These are phyloP conservation scores for Nigrograna mackinnonii DNA, from an alignment of 2,329 filamentous ascomycete genomes.

Conservation along the genomic window DNA sequence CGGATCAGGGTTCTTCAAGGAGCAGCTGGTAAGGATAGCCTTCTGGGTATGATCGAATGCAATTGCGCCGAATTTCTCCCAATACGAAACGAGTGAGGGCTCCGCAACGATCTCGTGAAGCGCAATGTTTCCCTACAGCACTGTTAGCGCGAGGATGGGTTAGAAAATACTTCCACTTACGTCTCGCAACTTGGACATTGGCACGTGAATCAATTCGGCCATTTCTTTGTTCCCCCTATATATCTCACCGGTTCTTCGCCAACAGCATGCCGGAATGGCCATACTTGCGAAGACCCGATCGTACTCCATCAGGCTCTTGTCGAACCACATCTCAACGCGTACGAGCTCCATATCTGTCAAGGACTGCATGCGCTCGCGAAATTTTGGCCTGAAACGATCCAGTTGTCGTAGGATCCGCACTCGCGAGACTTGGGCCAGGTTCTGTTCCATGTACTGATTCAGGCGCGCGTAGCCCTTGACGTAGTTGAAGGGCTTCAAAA, in stretches of 20 bases:
- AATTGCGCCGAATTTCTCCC: conserved; percentile 98
- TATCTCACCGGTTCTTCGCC: conserved; percentile 95
- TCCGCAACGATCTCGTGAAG: conserved; percentile 96
- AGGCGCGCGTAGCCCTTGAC: conserved; percentile 92
- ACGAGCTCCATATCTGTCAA: conserved; percentile 94
- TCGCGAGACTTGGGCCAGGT: conserved; percentile 80
- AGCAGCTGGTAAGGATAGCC: conserved; percentile 91
- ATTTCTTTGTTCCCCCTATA: conserved; percentile 98
- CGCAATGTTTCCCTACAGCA: conserved; percentile 89
- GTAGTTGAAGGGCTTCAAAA: conserved; percentile 97
- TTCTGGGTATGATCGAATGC: conserved; percentile 95
- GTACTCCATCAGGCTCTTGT: conserved; percentile 94
- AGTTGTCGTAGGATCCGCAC: conserved; percentile 91
- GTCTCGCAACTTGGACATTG: conserved; percentile 87
- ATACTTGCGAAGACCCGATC: conserved; percentile 98
- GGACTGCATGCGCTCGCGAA: conserved; percentile 89
- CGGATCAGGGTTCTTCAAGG: conserved; percentile 72
- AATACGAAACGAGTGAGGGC: conserved; percentile 93
- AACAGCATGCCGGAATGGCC: conserved; percentile 97
- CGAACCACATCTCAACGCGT: conserved; percentile 99
- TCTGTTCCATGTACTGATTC: conserved; percentile 87
- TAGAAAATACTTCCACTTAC: too few relatives aligned
- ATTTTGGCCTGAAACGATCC: conserved; percentile 92
- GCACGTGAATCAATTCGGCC: conserved; percentile 93
- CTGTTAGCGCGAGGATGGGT: too few relatives aligned